Base-by-base conservation (phyloP, 2,329 filamentous ascomycete genomes). In the Alternaria arbusti region DNA sequence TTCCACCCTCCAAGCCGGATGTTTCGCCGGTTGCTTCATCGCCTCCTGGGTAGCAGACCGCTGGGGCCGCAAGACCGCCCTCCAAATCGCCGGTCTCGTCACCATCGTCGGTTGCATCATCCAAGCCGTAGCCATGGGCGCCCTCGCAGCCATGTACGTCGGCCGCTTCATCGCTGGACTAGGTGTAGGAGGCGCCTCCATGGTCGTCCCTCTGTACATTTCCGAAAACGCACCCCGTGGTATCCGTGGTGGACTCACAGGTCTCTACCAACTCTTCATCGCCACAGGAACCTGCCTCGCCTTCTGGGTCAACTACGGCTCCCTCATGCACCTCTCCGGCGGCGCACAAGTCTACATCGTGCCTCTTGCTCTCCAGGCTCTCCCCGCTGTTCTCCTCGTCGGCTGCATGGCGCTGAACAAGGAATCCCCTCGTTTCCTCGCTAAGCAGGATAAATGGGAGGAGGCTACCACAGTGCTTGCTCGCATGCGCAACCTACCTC, bases 1-100 rank as follows among this genome's bases (percentile, higher is more conserved):
- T 26, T 90, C 89, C n/a, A 90, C 87, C 0, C 84, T 92, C 10
- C 89, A 92, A 78, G 89, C 86, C 45, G 90, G 90, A 54, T 90
- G 88, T 65, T 91, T 91, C 76, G 82, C 86, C 56, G 89, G 89
- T 36, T 88, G 88, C 62, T 83, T 91, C 65, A 65, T 86, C n/a
- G 85, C 86, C 7, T 84, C 83, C 32, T 87, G 83, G 81, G 70
- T 86, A 46, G 83, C 86, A 6, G 87, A 89, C 69, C 79, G 74
- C 67, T 86, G 79, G 68, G 89, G 89, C 15, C 85, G 89, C 55
- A 85, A 86, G 49, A 71, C 67, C 13, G 83, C 84, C 23, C 82
- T 93, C 28, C 83, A 91, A 22, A 76, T 82, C 17, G 84, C 87
- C 6, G 88, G 89, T 26, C 44, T 85, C 1, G 73, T 91, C 40